Evolutionary conservation across 495 filamentous ascomycete species (phyloP).

Genomic region (Lasiosphaeris hirsuta): DNA sequence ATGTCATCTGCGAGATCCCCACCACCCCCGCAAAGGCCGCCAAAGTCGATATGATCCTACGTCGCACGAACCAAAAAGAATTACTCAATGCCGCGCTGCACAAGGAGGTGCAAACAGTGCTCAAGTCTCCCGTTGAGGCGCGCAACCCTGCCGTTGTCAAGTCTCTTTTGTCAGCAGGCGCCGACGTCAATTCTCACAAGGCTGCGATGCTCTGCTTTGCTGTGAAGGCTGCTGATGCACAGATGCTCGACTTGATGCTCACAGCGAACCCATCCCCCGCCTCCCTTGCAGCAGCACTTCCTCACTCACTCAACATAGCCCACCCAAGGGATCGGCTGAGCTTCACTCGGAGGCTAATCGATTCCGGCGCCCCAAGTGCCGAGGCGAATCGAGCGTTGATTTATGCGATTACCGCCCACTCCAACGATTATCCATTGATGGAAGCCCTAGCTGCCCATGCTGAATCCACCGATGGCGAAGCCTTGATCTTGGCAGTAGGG

Average conservation of each 20-base stretch:
- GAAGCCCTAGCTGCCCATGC: constrained; percentile 36
- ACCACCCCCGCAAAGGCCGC: constrained; percentile 32
- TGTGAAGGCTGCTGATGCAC: constrained; percentile 36
- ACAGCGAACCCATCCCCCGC: constrained; percentile 25
- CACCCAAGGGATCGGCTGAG: constrained; percentile 42
- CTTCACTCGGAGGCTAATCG: constrained; percentile 40
- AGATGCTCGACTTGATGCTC: constrained; percentile 41
- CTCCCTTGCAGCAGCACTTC: constrained; percentile 38
- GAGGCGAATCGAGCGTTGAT: constrained; percentile 44
- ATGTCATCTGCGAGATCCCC: constrained; percentile 29
- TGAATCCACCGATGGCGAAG: constrained; percentile 40
- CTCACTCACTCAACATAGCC: constrained; percentile 39
- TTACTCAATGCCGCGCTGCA: constrained; percentile 31
- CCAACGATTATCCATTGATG: constrained; percentile 39
- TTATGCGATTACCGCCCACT: constrained; percentile 39
- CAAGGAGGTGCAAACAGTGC: constrained; percentile 39
- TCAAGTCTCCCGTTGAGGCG: constrained; percentile 24
- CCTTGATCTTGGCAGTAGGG: constrained; percentile 36
- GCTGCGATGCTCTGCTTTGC: constrained; percentile 40
- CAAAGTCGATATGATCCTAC: constrained; percentile 38
- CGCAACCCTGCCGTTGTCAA: constrained; percentile 32
- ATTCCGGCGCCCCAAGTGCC: constrained; percentile 34
- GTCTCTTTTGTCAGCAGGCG: constrained; percentile 40
- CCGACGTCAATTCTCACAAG: constrained; percentile 42
- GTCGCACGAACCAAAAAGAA: constrained; percentile 35